These are phyloP conservation scores for Lathyrus tuberosus DNA, from an alignment of 306 rosid species.

Conservation along the genomic window DNA sequence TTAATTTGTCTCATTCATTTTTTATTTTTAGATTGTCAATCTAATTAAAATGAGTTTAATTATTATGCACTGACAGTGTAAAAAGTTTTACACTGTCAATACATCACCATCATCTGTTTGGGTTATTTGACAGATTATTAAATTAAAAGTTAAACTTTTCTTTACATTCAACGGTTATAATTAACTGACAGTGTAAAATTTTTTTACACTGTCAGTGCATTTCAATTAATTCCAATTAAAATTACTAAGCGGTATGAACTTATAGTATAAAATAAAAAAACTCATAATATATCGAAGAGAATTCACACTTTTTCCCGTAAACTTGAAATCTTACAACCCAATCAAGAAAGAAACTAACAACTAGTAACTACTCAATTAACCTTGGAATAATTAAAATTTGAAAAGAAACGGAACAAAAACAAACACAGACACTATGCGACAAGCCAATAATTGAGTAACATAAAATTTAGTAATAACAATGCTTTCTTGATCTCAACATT, in stretches of 20 bases:
- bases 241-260: not conserved
- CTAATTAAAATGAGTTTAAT: too few relatives aligned
- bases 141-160: too few relatives aligned
- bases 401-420: conserved; percentile 18
- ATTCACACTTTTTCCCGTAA: conserved; percentile 35
- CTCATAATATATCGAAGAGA: conserved; percentile 23
- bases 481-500: conserved; percentile 55
- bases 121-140: too few relatives aligned
- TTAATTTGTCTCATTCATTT: too few relatives aligned
- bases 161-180: too few relatives aligned
- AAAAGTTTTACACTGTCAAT: too few relatives aligned
- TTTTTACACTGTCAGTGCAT: too few relatives aligned
- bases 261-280: conserved; percentile 4
- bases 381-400: conserved; percentile 40
- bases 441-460: conserved; percentile 33
- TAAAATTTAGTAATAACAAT: conserved; percentile 33
- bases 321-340: conserved; percentile 13
- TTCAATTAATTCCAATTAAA: too few relatives aligned
- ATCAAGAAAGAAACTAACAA: conserved; percentile 39
- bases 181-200: too few relatives aligned
- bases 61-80: too few relatives aligned
- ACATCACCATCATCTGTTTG: too few relatives aligned
- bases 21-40: too few relatives aligned
- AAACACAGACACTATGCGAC: conserved; percentile 23
- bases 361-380: conserved; percentile 31